Evolutionary conservation across 257 asterid genomes (phyloP).

Genomic region (Thymus mandschuricus): DNA sequence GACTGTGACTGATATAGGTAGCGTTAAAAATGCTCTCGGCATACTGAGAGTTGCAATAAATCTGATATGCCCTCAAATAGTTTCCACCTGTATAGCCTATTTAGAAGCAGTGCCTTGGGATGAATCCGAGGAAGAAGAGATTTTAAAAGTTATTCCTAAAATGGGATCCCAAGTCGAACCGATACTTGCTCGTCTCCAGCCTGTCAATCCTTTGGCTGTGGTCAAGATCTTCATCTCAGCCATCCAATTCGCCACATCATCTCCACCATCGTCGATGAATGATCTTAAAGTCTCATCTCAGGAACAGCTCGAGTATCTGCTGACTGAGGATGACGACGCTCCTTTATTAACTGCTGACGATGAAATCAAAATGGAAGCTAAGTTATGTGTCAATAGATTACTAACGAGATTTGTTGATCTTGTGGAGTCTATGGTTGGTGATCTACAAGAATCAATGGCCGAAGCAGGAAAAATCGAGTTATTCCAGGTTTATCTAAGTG

Average conservation of each 20-base stretch:
- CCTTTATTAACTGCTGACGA: conserved; percentile 67
- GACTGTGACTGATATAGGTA: conserved; percentile 47
- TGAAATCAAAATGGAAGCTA: conserved; percentile 54
- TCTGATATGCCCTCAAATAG: conserved; percentile 75
- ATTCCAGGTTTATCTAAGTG: conserved; percentile 48
- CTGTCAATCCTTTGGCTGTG: conserved; percentile 54
- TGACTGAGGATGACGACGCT: conserved; percentile 89
- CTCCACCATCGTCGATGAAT: conserved; percentile 53
- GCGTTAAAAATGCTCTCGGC: conserved; percentile 77
- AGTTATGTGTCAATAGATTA: conserved; percentile 45
- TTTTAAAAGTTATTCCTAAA: conserved; percentile 65
- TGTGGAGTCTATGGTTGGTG: conserved; percentile 49
- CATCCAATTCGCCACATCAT: conserved; percentile 72
- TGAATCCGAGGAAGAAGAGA: conserved; percentile 91
- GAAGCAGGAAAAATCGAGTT: conserved; percentile 42
- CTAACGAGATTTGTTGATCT: conserved; percentile 49
- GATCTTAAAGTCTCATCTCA: conserved; percentile 79
- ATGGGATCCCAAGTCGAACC: conserved; percentile 70
- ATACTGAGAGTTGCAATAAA: conserved; percentile 62
- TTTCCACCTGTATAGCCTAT: conserved; percentile 65
- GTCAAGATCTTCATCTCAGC: conserved; percentile 64
- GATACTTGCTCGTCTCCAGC: conserved; percentile 81
- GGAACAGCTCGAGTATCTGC: conserved; percentile 89
- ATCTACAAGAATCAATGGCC: conserved; percentile 42
- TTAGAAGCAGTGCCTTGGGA: conserved; percentile 98